These are phyloP conservation scores for Yarrowia osloensis DNA, from an alignment of 805 yeast genomes.

Conservation along the genomic window DNA sequence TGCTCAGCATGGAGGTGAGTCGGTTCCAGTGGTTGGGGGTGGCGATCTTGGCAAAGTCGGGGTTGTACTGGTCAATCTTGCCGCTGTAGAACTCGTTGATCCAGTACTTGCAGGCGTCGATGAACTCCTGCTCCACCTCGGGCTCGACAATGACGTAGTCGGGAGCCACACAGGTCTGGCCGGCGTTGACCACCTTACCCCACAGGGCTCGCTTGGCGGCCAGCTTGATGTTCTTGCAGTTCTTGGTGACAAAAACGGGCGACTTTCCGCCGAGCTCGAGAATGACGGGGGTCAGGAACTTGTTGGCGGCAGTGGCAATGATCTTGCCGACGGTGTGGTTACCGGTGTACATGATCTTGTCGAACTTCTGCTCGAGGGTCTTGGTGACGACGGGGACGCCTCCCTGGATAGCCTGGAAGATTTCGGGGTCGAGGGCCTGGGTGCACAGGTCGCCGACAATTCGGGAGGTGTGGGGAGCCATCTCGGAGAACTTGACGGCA, in stretches of 20 bases:
- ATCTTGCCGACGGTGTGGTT: conserved; percentile 72
- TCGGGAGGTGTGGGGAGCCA: conserved; percentile 59
- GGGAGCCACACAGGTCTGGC: conserved; percentile 89
- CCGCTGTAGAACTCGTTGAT: conserved; percentile 48
- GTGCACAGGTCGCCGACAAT: conserved; percentile 59
- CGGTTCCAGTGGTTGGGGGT: conserved; percentile 56
- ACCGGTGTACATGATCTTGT: conserved; percentile 87
- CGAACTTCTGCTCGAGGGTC: conserved; percentile 65
- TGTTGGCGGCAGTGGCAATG: conserved; percentile 80
- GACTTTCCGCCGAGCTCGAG: conserved; percentile 93
- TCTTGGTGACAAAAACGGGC: conserved; percentile 69
- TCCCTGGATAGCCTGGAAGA: conserved; percentile 70
- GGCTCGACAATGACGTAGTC: conserved; percentile 78
- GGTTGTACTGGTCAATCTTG: conserved; percentile 36
- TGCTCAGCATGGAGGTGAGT: conserved; percentile 47
- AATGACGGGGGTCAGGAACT: conserved; percentile 73
- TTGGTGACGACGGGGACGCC: conserved; percentile 62
- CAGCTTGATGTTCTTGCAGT: conserved; percentile 43
- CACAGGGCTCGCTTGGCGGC: conserved; percentile 68
- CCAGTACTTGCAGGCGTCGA: conserved; percentile 47
- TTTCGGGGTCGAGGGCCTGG: conserved; percentile 56
- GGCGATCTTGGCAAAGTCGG: conserved; percentile 62
- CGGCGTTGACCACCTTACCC: conserved; percentile 79
- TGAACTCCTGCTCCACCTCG: conserved; percentile 54
- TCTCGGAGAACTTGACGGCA: conserved; percentile 72